These are phyloP conservation scores for Casuarina equisetifolia DNA, from an alignment of 306 rosid species.

Conservation along the genomic window DNA sequence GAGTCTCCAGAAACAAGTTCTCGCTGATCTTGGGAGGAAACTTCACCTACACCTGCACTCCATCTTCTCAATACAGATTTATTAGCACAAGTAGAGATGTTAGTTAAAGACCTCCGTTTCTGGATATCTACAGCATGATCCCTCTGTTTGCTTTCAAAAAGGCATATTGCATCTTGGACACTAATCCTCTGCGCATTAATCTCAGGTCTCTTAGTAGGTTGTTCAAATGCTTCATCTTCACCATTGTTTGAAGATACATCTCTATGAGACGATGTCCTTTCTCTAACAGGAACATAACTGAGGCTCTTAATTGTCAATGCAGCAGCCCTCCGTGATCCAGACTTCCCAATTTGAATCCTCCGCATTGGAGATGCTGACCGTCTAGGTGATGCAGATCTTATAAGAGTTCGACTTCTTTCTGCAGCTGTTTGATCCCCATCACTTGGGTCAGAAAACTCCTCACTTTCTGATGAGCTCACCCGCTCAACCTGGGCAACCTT, in stretches of 20 bases:
- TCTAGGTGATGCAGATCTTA: slow-evolving; percentile 70
- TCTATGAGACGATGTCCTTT: slow-evolving; percentile 46
- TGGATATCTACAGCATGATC: slow-evolving; percentile 61
- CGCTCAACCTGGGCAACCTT: slow-evolving; percentile 88
- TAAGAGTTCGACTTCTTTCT: slow-evolving; percentile 82
- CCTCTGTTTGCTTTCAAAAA: slow-evolving; percentile 89
- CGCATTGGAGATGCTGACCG: slow-evolving; percentile 99
- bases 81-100: slow-evolving; percentile 55
- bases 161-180: slow-evolving; percentile 91
- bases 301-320: slow-evolving; percentile 90
- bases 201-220: slow-evolving; percentile 55
- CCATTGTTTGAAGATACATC: slow-evolving; percentile 48
- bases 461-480: slow-evolving; percentile 64
- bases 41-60: slow-evolving; percentile 85
- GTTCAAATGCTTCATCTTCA: slow-evolving; percentile 69
- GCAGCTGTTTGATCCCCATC: slow-evolving; percentile 63
- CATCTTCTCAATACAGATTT: slow-evolving; percentile 96
- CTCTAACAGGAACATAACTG: slow-evolving; percentile 63
- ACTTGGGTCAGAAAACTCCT: slow-evolving; percentile 68
- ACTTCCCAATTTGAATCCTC: slow-evolving; percentile 84
- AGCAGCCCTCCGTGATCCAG: slow-evolving; percentile 85
- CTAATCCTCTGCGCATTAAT: slow-evolving; percentile 77
- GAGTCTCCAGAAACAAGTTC: slow-evolving; percentile 52
- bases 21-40: slow-evolving; percentile 51
- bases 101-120: slow-evolving; percentile 61